Percentiles rank a stretch among this genome's conserved stretches.
Conservation (phyloP, 2,329 filamentous ascomycete species). For the Leptographium wingfieldii region DNA sequence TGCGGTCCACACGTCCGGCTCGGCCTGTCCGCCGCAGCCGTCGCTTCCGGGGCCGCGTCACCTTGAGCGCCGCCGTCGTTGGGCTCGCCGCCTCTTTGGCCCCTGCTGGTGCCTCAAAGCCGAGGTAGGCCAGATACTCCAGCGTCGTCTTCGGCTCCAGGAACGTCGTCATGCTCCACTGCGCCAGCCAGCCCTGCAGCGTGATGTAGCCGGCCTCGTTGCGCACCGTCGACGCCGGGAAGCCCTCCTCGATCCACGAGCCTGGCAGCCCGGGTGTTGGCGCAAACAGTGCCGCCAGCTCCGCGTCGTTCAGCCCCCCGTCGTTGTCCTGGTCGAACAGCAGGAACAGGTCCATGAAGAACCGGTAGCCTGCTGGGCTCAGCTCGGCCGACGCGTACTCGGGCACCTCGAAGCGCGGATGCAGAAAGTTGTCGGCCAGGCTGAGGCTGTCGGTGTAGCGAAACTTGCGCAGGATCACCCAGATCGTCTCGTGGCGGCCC, state of each 20-base stretch:
- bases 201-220: constrained; percentile 95
- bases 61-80: constrained; percentile 65
- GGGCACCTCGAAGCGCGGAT: constrained; percentile 88
- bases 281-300: constrained; percentile 77
- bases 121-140: constrained; percentile 90
- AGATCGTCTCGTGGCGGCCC: constrained; percentile 93
- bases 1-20: constrained; percentile 82
- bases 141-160: constrained; percentile 89
- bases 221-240: constrained; percentile 85
- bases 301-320: constrained; percentile 75
- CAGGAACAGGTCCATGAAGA: constrained; percentile 93
- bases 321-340: constrained; percentile 97
- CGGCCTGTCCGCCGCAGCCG: constrained; percentile 51
- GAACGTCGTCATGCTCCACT: constrained; percentile 99
- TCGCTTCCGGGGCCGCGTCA: constrained; percentile 83
- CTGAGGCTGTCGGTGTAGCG: constrained; percentile 94
- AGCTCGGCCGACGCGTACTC: constrained; percentile 87
- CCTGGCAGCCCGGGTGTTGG: constrained; percentile 81
- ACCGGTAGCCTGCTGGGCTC: constrained; percentile 81
- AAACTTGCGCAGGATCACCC: constrained; percentile 90
- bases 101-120: constrained; percentile 66
- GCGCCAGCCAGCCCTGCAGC: constrained; percentile 91
- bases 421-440: constrained; percentile 79
- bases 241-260: constrained; percentile 79
- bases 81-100: constrained; percentile 28